Conservation (phyloP, 495 filamentous ascomycete genomes). For the Aspergillus kassunensis region DNA sequence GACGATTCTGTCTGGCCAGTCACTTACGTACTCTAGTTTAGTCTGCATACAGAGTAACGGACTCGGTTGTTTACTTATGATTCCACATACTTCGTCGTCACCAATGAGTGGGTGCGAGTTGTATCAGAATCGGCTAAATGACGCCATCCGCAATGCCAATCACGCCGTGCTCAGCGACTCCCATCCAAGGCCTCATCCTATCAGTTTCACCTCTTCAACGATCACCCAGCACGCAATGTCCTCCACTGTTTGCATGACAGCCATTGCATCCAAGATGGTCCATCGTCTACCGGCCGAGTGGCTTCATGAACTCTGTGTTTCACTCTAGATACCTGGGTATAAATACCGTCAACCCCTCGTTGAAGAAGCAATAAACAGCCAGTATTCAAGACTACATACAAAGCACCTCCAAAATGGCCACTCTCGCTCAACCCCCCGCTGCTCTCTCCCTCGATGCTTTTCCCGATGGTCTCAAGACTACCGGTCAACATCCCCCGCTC, state of each 20-base stretch:
- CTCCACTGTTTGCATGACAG: constrained; percentile 18
- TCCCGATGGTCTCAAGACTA: constrained; percentile 61
- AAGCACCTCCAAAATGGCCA: constrained; percentile 22
- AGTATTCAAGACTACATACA: background rate
- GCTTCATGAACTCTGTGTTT: no score
- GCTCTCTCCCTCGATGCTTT: constrained; percentile 39
- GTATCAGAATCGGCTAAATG: constrained; percentile 3
- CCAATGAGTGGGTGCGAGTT: background rate
- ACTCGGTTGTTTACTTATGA: no score
- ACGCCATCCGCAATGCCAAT: constrained; percentile 12
- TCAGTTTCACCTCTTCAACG: constrained; percentile 3
- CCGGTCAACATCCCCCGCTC: constrained; percentile 75
- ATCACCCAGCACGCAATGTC: constrained; percentile 21
- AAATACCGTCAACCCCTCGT: background rate
- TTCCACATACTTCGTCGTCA: no score
- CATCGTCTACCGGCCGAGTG: constrained; percentile 7
- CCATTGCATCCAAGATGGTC: no score
- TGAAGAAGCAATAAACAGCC: background rate
- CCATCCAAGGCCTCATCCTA: constrained; percentile 3
- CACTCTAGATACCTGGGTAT: no score
- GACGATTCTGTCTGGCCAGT: no score
- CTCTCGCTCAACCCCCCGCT: constrained; percentile 33
- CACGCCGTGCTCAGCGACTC: constrained; percentile 2
- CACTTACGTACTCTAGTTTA: no score
- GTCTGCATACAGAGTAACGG: no score